Evolutionary conservation across 768 basidiomycete genomes (phyloP).

Genomic region (Boletus barrowsii): DNA sequence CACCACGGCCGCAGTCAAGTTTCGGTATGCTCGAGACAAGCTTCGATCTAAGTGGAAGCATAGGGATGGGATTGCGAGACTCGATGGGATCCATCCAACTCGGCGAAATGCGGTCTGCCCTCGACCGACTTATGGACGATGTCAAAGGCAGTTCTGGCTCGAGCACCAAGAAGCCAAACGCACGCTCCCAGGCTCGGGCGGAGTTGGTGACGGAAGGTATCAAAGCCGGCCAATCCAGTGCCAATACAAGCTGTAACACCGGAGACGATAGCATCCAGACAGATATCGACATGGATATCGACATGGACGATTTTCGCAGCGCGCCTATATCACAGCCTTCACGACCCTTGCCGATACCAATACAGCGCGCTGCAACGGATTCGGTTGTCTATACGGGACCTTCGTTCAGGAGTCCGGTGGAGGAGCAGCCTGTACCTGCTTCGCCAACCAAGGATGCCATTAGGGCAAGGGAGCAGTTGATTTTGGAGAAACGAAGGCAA

Average conservation of each 20-base stretch:
- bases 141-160: constrained; percentile 36
- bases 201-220: constrained; percentile 34
- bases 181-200: constrained; percentile 15
- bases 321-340: constrained; percentile 9
- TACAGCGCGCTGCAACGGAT: constrained; percentile 54
- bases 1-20: constrained; percentile 9
- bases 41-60: constrained; percentile 22
- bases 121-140: constrained; percentile 72
- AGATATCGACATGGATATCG: constrained; percentile 32
- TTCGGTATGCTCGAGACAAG: constrained; percentile 22
- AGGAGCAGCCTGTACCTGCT: constrained; percentile 34
- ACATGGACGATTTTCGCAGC: constrained; percentile 25
- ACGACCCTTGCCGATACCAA: constrained; percentile 23
- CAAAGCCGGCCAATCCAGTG: constrained; percentile 32
- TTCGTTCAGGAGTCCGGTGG: constrained; percentile 33
- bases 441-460: constrained; percentile 68
- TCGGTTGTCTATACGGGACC: constrained; percentile 34
- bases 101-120: constrained; percentile 68
- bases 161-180: constrained; percentile 21
- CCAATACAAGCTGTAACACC: constrained; percentile 33
- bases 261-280: constrained; percentile 31
- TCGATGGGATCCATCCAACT: constrained; percentile 54
- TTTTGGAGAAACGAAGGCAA: constrained; percentile 67
- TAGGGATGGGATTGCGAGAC: constrained; percentile 30
- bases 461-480: constrained; percentile 60